These are phyloP conservation scores for Picochlorum sp. DNA, from an alignment of 139 green algal species.

Conservation along the genomic window DNA sequence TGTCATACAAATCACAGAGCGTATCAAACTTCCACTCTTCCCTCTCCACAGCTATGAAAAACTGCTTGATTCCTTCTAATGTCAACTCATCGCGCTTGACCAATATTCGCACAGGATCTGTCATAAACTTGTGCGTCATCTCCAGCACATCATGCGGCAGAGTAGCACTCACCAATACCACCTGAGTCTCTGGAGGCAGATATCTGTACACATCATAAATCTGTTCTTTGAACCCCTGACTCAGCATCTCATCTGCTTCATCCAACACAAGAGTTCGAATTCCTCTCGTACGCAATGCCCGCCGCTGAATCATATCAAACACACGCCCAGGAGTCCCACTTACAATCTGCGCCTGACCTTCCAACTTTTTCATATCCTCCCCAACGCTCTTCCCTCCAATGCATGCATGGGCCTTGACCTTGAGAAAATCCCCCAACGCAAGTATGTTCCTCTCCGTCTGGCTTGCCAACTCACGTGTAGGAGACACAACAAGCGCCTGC, in stretches of 20 bases:
- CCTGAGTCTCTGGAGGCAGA: conserved; percentile 75
- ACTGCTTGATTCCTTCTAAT: conserved; percentile 99
- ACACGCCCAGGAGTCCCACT: conserved; percentile 93
- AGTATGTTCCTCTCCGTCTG: conserved; percentile 93
- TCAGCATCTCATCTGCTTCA: conserved; percentile 98
- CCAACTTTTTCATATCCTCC: conserved; percentile 92
- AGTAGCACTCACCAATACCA: conserved; percentile 93
- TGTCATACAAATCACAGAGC: conserved; percentile 98
- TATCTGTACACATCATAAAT: conserved; percentile 99
- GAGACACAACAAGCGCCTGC: conserved; percentile 87
- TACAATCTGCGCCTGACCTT: conserved; percentile 87
- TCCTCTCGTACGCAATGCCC: conserved; percentile 53
- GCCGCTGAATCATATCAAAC: conserved; percentile 97
- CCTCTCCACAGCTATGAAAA: conserved; percentile 96
- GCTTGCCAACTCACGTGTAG: conserved; percentile 90
- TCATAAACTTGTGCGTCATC: conserved; percentile 99
- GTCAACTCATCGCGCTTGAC: conserved; percentile 99
- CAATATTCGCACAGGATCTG: conserved; percentile 92
- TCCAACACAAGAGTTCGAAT: conserved; percentile 83
- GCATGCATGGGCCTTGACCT: conserved; percentile 81
- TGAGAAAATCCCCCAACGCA: conserved; percentile 89
- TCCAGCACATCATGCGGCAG: conserved; percentile 92
- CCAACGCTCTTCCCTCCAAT: conserved; percentile 91
- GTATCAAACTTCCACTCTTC: conserved; percentile 99
- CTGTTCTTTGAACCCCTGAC: conserved; percentile 98